Base-by-base conservation (phyloP, 345 rosid genomes). In the Eucalyptus victrix region DNA sequence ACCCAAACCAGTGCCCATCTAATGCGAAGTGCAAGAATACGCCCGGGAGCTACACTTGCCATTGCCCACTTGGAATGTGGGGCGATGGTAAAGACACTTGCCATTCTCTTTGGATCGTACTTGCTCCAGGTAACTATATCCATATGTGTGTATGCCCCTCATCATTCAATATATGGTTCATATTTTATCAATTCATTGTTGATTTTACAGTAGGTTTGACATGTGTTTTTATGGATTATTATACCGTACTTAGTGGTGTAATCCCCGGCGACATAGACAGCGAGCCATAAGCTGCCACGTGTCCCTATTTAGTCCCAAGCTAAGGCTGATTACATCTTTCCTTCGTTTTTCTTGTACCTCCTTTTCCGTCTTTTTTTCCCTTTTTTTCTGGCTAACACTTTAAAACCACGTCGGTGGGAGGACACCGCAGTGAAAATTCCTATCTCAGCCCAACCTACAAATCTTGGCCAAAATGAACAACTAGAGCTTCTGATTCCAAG, bases 1-100 rank as follows among this genome's bases (percentile, higher is more conserved):
- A 13, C 0, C 50, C 5, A 49, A 4, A 1, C 6, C 50, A 2
- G 50, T 49, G 50, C 50, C 50, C 6, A 49, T 4, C 4, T 49
- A 49, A 49, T 49, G 50, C 15, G 50, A 49, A 49, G 50, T 49
- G 50, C 50, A 13, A 49, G 50, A 49, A 49, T 49, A 49, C 50
- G 50, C 50, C 50, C 50, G 50, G 50, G 50, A 49, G 13, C 50
- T 49, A 49, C 50, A 49, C 50, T 49, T 49, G 50, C 50, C 50
- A 49, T 49, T 49, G 50, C 50, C 50, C 50, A 49, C 1, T 49
- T 4, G 50, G 50, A 49, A 12, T 49, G 50, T 0, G 50, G 16
- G 50, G 50, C 0, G 50, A 49, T 49, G 50, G 50, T 49, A 49
- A 49, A 49, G 50, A 12, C 50, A 0, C 50, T 49, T 49, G 50